Conservation (phyloP, 805 yeast genomes). For the Saccharomycopsis selenospora region DNA sequence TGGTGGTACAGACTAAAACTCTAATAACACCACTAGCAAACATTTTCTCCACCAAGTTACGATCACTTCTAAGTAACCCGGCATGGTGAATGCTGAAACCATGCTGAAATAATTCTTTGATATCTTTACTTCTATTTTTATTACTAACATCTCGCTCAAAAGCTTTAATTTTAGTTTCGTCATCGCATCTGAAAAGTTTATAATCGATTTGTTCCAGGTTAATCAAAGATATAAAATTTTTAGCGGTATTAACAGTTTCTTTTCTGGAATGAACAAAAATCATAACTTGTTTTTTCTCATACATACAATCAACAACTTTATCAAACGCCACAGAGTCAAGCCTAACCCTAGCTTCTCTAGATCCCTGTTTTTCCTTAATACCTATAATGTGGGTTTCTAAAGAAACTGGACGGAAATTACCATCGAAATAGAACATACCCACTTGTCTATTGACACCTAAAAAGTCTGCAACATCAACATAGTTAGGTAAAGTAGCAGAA, state of each 20-base stretch:
- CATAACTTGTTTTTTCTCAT: constrained; percentile 83
- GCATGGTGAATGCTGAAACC: constrained; percentile 98
- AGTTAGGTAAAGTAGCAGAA: constrained; percentile 91
- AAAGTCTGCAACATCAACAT: constrained; percentile 89
- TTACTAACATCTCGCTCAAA: constrained; percentile 57
- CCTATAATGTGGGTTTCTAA: constrained; percentile 83
- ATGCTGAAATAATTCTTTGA: constrained; percentile 65
- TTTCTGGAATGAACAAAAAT: constrained; percentile 93
- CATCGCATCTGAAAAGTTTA: constrained; percentile 50
- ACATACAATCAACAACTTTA: constrained; percentile 59
- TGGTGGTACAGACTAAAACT: constrained; percentile 92
- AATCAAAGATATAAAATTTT: constrained; percentile 63
- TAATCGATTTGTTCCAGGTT: constrained; percentile 48
- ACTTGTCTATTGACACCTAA: constrained; percentile 81
- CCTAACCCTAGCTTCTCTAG: constrained; percentile 58
- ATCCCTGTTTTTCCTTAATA: constrained; percentile 78
- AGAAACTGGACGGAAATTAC: constrained; percentile 89
- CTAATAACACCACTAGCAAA: constrained; percentile 79
- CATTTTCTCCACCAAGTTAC: constrained; percentile 84
- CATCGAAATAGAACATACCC: constrained; percentile 94
- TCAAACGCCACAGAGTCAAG: constrained; percentile 73
- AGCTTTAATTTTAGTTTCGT: constrained; percentile 33
- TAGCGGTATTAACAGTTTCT: constrained; percentile 81
- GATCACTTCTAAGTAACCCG: constrained; percentile 86
- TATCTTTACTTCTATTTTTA: constrained; percentile 66